Percentiles rank a stretch among this genome's conserved stretches.
These are phyloP conservation scores for Spathaspora gorwiae DNA, from an alignment of 805 yeast genomes.

Conservation along the genomic window DNA sequence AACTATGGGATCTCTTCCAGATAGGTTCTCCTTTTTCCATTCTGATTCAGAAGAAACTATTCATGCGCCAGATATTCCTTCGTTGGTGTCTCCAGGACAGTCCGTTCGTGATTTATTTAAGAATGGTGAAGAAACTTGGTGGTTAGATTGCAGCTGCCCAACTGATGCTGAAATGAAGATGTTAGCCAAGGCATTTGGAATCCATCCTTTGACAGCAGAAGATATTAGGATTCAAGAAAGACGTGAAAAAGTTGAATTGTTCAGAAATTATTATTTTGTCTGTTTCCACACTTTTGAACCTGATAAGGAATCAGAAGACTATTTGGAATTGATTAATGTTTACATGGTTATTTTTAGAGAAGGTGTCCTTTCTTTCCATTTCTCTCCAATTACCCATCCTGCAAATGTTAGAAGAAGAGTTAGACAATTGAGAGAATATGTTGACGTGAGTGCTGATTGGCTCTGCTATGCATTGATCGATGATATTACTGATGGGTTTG, in stretches of 20 bases:
- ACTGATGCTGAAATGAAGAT: constrained; percentile 93
- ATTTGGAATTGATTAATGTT: constrained; percentile 73
- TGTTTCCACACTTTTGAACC: constrained; percentile 89
- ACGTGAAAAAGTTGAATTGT: constrained; percentile 94
- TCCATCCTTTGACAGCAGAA: constrained; percentile 96
- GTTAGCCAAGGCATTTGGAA: constrained; percentile 88
- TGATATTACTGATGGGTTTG: constrained; percentile 82
- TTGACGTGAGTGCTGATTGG: constrained; percentile 78
- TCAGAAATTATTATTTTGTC: constrained; percentile 85
- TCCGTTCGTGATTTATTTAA: constrained; percentile 67
- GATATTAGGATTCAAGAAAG: constrained; percentile 96
- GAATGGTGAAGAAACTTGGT: constrained; percentile 80
- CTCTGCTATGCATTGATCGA: constrained; percentile 76
- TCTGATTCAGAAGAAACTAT: constrained; percentile 81
- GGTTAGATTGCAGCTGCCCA: constrained; percentile 93
- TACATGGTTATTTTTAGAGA: constrained; percentile 61
- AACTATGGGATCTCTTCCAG: constrained; percentile 42
- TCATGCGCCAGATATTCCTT: constrained; percentile 83
- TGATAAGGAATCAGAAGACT: constrained; percentile 76
- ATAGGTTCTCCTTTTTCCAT: constrained; percentile 78
- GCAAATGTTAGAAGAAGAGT: constrained; percentile 78
- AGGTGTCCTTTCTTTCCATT: constrained; percentile 59
- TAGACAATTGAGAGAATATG: constrained; percentile 72
- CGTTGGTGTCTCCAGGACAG: constrained; percentile 62
- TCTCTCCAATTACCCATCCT: constrained; percentile 53